Evolutionary conservation across 1,139 yeast species (phyloP).

Genomic region (Tardiomyces blankii): DNA sequence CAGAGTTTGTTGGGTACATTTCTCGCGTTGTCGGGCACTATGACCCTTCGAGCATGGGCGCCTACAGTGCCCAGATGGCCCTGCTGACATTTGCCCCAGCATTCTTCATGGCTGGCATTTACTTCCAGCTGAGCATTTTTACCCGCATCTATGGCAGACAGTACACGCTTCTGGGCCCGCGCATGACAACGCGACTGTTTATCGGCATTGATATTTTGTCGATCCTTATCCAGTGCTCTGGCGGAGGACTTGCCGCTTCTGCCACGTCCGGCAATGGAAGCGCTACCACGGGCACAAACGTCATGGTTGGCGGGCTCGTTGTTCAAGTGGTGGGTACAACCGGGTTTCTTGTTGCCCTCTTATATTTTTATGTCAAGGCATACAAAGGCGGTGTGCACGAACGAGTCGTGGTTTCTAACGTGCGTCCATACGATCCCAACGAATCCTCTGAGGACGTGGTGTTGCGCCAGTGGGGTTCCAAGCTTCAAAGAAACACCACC

Average conservation of each 20-base stretch:
- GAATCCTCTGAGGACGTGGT: too few species aligned
- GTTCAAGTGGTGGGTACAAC: conserved; percentile 70
- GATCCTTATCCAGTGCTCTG: conserved; percentile 66
- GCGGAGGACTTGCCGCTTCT: conserved; percentile 68
- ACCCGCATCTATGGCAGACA: conserved; percentile 57
- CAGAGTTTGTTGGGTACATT: conserved; percentile 63
- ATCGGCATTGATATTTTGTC: conserved; percentile 59
- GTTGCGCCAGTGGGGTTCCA: too few species aligned
- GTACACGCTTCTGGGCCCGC: conserved; percentile 56
- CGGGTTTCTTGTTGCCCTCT: conserved; percentile 47
- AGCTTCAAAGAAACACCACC: too few species aligned
- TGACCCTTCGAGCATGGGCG: conserved; percentile 28
- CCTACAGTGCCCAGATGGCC: conserved; percentile 55
- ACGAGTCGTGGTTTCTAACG: background rate
- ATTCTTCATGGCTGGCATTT: conserved; percentile 81
- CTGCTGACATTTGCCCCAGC: conserved; percentile 78
- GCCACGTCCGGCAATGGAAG: conserved; percentile 30
- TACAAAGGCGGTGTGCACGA: conserved; percentile 22
- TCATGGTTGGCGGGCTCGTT: conserved; percentile 76
- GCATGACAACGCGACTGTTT: conserved; percentile 63
- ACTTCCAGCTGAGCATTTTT: conserved; percentile 63
- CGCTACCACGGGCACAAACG: conserved; percentile 44
- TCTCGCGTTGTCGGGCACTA: conserved; percentile 45
- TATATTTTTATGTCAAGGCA: conserved; percentile 39
- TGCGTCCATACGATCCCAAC: too few species aligned